Conservation (phyloP, 1,139 yeast species). For the Geotrichum citri-aurantii region DNA sequence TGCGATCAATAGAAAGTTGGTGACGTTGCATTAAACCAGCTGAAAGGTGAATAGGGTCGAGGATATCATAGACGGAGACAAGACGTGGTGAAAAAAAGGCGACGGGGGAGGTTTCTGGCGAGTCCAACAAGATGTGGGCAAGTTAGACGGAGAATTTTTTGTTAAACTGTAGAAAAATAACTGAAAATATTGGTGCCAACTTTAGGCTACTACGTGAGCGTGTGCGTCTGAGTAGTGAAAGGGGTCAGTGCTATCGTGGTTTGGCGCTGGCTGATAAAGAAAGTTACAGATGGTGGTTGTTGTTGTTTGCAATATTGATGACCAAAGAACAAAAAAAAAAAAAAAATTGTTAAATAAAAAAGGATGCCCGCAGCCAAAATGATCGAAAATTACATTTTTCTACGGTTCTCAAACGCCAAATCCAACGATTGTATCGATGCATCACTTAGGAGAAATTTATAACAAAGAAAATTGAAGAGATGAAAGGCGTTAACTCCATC, state of each 20-base stretch:
- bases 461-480: too few relatives aligned
- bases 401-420: too few relatives aligned
- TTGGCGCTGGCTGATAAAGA: not conserved
- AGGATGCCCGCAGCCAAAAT: too few relatives aligned
- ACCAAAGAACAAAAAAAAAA: not conserved
- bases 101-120: not conserved
- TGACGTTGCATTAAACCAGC: conserved; percentile 12
- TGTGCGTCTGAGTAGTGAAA: not conserved
- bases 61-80: not conserved
- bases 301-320: not conserved
- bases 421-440: too few relatives aligned
- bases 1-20: conserved; percentile 7
- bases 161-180: too few relatives aligned
- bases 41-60: not conserved
- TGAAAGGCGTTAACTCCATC: too few relatives aligned
- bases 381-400: too few relatives aligned
- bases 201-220: too few relatives aligned
- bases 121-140: not conserved
- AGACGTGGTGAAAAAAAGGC: not conserved
- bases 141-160: not conserved
- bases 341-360: too few relatives aligned
- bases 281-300: not conserved
- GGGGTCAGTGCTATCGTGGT: not conserved
- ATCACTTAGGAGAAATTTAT: too few relatives aligned
- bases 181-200: too few relatives aligned